phyloP scores from a whole-genome alignment of 75 land plant genomes.

The Cupressus sempervirens region DNA sequence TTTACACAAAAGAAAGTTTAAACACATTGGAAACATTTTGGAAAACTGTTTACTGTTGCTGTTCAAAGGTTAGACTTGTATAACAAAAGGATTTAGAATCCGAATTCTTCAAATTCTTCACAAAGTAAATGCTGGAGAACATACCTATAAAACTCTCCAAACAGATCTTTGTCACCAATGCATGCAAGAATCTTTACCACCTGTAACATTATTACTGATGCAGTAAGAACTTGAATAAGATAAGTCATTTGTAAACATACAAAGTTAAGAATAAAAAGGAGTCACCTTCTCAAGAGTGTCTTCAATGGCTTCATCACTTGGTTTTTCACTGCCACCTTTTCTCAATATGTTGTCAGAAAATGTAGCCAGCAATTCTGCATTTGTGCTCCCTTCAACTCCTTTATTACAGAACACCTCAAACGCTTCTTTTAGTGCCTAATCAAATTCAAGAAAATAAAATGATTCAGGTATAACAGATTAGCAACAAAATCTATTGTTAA shows the following conservation, averaged over 20 bases:
- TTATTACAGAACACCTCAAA: constrained; percentile 94
- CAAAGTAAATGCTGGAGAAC: not conserved
- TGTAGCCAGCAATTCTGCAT: constrained; percentile 87
- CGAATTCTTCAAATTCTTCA: not conserved
- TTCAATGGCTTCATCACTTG: constrained; percentile 89
- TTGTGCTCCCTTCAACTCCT: constrained; percentile 79
- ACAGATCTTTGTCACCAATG: constrained; percentile 87
- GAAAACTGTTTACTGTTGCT: not conserved
- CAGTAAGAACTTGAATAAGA: not conserved
- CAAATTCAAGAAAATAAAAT: not conserved
- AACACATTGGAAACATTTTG: not conserved
- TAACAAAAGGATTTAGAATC: not conserved
- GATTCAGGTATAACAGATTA: not conserved
- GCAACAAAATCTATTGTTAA: not conserved
- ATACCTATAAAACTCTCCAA: constrained; percentile 92
- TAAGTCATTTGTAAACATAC: not conserved
- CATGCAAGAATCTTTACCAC: constrained; percentile 92
- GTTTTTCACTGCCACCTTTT: constrained; percentile 91
- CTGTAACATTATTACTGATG: constrained; percentile 27
- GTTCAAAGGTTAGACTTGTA: not conserved
- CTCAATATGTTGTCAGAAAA: constrained; percentile 89
- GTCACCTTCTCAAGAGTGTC: constrained; percentile 89
- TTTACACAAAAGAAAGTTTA: not conserved
- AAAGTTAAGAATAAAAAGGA: not conserved
- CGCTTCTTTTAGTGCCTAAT: constrained; percentile 86